These are phyloP conservation scores for Rhodotorula mucilaginosa DNA, from an alignment of 1,284 basidiomycete genomes.

Conservation along the genomic window DNA sequence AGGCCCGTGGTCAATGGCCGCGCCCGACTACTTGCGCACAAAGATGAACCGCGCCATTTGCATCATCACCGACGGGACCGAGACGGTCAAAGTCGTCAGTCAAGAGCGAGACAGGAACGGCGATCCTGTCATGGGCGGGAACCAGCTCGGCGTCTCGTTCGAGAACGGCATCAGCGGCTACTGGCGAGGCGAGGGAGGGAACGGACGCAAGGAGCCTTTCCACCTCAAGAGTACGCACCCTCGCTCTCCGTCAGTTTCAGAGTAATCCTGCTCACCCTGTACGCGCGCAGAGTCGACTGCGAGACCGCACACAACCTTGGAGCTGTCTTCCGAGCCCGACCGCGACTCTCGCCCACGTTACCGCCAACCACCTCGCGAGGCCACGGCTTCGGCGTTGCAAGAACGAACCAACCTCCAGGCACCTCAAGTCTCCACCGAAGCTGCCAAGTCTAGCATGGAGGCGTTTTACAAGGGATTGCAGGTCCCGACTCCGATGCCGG, in stretches of 20 bases:
- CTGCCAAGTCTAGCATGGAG: background rate
- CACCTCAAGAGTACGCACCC: background rate
- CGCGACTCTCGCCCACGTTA: background rate
- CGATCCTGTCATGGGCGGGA: background rate
- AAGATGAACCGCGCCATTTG: background rate
- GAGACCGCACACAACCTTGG: background rate
- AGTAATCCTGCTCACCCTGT: background rate
- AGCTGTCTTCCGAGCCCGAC: background rate
- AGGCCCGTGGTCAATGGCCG: background rate
- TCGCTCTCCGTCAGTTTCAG: background rate
- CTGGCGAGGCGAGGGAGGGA: background rate
- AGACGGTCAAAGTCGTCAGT: background rate
- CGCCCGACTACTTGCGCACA: background rate
- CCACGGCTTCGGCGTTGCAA: background rate
- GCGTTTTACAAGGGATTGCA: background rate
- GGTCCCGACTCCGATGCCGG: background rate
- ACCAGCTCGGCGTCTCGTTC: background rate
- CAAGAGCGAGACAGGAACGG: background rate
- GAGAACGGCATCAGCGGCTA: background rate
- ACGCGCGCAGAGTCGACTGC: background rate
- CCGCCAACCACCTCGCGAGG: background rate
- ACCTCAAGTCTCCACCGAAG: too few relatives aligned
- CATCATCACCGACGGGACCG: background rate
- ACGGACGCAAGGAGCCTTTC: background rate
- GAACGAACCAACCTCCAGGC: background rate